Conservation (phyloP, 2,329 filamentous ascomycete genomes). For the Penicillium sumatraense region DNA sequence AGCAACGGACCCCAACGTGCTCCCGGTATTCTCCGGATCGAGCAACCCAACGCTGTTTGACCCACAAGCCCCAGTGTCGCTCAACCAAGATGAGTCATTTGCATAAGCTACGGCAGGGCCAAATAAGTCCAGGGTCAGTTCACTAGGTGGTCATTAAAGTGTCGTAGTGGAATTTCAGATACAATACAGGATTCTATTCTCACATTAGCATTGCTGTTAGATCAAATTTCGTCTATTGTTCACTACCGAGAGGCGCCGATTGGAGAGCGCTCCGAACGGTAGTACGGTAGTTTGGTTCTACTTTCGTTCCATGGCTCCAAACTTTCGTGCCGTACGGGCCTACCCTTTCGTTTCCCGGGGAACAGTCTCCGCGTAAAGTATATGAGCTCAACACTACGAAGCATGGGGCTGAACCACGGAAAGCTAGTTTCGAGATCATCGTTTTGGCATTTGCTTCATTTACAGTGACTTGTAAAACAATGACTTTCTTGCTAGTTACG, state of each 20-base stretch:
- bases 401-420: background rate
- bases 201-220: background rate
- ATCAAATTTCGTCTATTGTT: background rate
- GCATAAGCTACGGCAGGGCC: background rate
- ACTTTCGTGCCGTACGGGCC: background rate
- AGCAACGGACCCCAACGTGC: background rate
- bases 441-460: background rate
- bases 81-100: background rate
- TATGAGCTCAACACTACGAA: background rate
- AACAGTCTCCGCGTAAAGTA: background rate
- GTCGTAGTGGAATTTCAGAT: background rate
- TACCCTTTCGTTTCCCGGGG: background rate
- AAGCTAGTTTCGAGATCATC: background rate
- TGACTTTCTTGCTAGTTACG: background rate
- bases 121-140: background rate
- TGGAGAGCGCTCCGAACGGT: background rate
- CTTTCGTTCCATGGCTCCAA: background rate
- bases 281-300: background rate
- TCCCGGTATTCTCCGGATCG: conserved; percentile 4
- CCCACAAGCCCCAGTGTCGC: background rate
- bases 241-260: background rate
- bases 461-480: background rate
- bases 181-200: no score
- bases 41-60: conserved; percentile 4
- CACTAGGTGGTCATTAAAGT: background rate